Evolutionary conservation across 1,284 basidiomycete genomes (phyloP).

Genomic region (Ganoderma lucidum): DNA sequence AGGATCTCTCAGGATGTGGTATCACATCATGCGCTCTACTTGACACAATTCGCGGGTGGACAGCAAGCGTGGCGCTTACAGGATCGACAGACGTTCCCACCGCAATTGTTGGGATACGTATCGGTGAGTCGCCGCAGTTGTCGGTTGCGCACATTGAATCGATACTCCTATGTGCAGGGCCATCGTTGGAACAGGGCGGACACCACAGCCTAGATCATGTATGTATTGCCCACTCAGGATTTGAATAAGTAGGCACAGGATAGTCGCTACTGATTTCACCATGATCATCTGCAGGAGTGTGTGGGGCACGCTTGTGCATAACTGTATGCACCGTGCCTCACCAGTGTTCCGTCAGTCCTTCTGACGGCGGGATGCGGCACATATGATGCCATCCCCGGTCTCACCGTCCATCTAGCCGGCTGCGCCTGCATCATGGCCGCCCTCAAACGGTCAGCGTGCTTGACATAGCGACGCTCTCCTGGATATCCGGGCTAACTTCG

Average conservation of each 20-base stretch:
- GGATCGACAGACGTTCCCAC: background rate
- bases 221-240: background rate
- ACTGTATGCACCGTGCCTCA: background rate
- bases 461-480: constrained; percentile 8
- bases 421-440: background rate
- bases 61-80: background rate
- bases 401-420: constrained; percentile 1
- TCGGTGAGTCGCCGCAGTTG: background rate
- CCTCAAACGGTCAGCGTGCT: constrained; percentile 1
- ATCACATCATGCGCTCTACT: background rate
- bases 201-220: background rate
- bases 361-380: background rate
- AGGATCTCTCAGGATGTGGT: background rate
- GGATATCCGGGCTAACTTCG: background rate
- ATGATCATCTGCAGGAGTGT: background rate
- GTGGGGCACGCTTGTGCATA: background rate
- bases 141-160: background rate
- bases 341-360: background rate
- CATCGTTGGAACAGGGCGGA: background rate
- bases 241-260: background rate
- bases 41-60: background rate
- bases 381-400: background rate
- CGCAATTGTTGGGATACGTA: background rate
- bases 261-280: background rate
- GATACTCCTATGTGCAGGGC: background rate